These are phyloP conservation scores for Boletus smithii DNA, from an alignment of 1,284 basidiomycete genomes.

Conservation along the genomic window DNA sequence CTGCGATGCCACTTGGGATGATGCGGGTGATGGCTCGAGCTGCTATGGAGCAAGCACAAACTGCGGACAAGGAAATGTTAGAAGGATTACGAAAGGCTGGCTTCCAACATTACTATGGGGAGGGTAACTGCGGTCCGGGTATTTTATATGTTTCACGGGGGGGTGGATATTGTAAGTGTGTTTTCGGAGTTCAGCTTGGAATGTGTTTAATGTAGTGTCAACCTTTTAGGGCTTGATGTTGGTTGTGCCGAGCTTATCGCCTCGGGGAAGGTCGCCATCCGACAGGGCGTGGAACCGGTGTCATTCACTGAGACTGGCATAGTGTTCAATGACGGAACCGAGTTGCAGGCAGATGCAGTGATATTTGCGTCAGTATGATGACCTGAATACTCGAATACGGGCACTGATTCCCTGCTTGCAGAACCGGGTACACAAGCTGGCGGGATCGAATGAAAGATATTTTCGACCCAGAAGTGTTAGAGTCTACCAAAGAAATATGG, in stretches of 20 bases:
- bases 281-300: conserved; percentile 5
- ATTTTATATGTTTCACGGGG: conserved; percentile 9
- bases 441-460: conserved; percentile 9
- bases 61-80: conserved; percentile 7
- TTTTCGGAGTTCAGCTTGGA: neutral
- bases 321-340: conserved; percentile 4
- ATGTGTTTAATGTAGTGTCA: neutral
- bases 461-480: neutral
- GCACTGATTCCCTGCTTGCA: neutral
- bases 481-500: conserved; percentile 12
- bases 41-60: neutral
- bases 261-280: conserved; percentile 2
- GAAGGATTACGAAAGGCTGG: conserved; percentile 7
- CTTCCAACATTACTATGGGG: conserved; percentile 1
- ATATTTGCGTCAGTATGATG: conserved; percentile 7
- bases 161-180: conserved; percentile 7
- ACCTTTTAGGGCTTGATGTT: conserved; percentile 7
- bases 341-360: conserved; percentile 5
- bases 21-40: neutral
- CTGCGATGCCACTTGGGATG: conserved; percentile 4
- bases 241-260: conserved; percentile 10
- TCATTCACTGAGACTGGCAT: conserved; percentile 6
- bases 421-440: conserved; percentile 11
- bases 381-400: neutral
- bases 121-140: conserved; percentile 1